Base-by-base conservation (phyloP, 257 asterid species). In the Paraleonurus japonicus region DNA sequence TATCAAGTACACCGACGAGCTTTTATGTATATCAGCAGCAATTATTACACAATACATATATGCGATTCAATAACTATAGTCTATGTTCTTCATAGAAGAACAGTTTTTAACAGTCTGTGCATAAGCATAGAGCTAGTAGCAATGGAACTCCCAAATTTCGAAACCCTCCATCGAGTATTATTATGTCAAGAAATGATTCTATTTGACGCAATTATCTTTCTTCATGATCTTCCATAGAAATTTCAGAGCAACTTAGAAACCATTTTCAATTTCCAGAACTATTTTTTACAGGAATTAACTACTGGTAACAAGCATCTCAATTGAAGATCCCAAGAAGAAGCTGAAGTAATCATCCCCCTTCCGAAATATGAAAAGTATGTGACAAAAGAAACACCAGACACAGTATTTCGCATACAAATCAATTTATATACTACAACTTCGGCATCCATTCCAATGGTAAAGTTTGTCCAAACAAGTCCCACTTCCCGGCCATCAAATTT, bases 361-460 rank as follows among this genome's bases (percentile, higher is more conserved):
- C 64, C 73, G 7, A 51, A 63, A 41, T 51, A 70, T 12, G 23
- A 3, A 50, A 47, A 47, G 3, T 7, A 48, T 48, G 55, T n/a
- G 22, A n/a, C 48, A 41, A 45, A 76, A 63, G 43, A 61, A 70
- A 33, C 37, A 5, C 63, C 45, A 63, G 58, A 41, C 5, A 71
- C 26, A 71, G 30, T 20, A 32, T 15, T 62, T 43, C 65, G 60
- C 79, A 69, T 11, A 58, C 3, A 65, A 48, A 65, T 57, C 71
- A 71, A 24, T 53, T 33, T 15, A 66, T 16, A 16, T 11, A 30
- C 15, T 0, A 23, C 5, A 37, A 55, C 32, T 23, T 69, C 78
- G 70, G 61, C 2, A 70, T 4, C 12, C 37, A 45, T 61, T 74
- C 59, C 60, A 33, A 71, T 28, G 23, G 45, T 13, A 22, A 59